phyloP scores from a whole-genome alignment of 805 yeast genomes.

The Yamadazyma endophytica region DNA sequence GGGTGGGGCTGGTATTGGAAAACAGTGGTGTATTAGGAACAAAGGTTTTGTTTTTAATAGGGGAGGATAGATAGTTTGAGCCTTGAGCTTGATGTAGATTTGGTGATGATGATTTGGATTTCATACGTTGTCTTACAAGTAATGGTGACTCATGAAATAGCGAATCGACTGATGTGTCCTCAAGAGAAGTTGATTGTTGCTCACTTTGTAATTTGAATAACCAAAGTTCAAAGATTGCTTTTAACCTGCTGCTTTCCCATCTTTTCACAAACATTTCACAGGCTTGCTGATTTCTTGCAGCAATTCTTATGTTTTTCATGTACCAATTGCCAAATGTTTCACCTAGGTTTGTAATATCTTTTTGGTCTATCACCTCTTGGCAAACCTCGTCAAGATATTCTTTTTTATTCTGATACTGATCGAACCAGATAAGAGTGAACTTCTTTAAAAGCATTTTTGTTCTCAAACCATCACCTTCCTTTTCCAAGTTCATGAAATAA shows the following conservation, averaged over 20 bases:
- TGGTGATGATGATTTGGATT: conserved; percentile 11
- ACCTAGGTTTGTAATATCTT: conserved; percentile 21
- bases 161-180: conserved; percentile 14
- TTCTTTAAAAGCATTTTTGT: conserved; percentile 24
- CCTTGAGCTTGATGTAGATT: not conserved
- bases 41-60: conserved; percentile 23
- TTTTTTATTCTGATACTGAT: conserved; percentile 19
- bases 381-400: conserved; percentile 23
- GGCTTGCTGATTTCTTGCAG: conserved; percentile 30
- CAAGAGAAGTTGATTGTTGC: conserved; percentile 7
- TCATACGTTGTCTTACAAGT: conserved; percentile 18
- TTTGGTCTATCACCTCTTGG: conserved; percentile 24
- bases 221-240: conserved; percentile 37
- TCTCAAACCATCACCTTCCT: too few relatives aligned
- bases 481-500: too few relatives aligned
- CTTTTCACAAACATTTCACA: conserved; percentile 29
- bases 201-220: conserved; percentile 18
- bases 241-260: conserved; percentile 24
- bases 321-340: conserved; percentile 32
- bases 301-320: conserved; percentile 28
- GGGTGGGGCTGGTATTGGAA: conserved; percentile 28
- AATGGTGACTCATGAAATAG: conserved; percentile 30
- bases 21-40: conserved; percentile 18
- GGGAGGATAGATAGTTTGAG: conserved; percentile 28
- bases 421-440: conserved; percentile 31